Evolutionary conservation across 148 eudicot genomes (phyloP).

Genomic region (Camellia lanceoleosa): DNA sequence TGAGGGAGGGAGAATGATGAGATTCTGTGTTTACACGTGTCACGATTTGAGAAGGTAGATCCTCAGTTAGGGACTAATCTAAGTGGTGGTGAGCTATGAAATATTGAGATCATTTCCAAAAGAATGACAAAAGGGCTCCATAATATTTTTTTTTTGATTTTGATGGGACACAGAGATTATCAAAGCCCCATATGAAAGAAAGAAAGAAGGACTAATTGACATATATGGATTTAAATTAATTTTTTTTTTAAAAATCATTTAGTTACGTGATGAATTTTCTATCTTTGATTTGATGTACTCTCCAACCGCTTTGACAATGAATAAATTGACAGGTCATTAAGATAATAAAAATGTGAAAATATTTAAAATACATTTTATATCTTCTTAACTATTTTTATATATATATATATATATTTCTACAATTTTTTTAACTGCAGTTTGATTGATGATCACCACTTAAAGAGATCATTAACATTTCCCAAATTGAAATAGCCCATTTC

Average conservation of each 20-base stretch:
- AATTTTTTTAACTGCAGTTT: too few relatives aligned
- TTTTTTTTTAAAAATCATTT: not conserved
- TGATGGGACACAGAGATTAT: conserved; percentile 6
- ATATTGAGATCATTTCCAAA: not conserved
- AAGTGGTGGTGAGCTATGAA: conserved; percentile 16
- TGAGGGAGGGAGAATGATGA: not conserved
- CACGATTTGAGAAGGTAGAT: not conserved
- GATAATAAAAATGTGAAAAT: too few relatives aligned
- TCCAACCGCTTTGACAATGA: not conserved
- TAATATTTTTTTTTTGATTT: not conserved
- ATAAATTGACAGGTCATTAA: not conserved
- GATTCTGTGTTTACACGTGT: not conserved
- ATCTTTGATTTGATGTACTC: not conserved
- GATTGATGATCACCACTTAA: too few relatives aligned
- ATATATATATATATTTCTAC: too few relatives aligned
- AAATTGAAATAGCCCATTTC: too few relatives aligned
- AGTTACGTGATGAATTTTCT: conserved; percentile 6
- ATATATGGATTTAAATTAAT: not conserved
- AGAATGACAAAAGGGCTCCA: conserved; percentile 3
- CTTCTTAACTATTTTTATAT: too few relatives aligned
- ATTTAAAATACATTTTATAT: too few relatives aligned
- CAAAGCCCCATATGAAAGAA: not conserved
- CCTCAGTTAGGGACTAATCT: conserved; percentile 14
- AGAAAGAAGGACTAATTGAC: not conserved
- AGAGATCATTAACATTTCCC: too few relatives aligned